These are phyloP conservation scores for Dicorynia guianensis DNA, from an alignment of 306 rosid genomes.

Conservation along the genomic window DNA sequence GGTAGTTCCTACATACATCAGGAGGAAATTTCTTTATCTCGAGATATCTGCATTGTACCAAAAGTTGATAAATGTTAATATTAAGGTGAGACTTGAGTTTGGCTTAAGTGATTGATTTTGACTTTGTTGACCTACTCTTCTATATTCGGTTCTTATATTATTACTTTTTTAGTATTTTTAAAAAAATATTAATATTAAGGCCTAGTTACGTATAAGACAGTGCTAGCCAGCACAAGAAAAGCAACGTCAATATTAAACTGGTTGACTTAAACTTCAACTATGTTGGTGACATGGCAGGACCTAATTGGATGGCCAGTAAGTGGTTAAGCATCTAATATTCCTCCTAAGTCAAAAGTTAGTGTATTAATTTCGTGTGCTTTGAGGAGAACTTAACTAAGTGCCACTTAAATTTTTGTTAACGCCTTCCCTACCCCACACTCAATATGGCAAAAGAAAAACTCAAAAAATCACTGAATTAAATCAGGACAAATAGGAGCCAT, in stretches of 20 bases:
- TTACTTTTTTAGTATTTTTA: too few species aligned
- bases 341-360: conserved; percentile 56
- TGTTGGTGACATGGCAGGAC: conserved; percentile 42
- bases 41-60: too few species aligned
- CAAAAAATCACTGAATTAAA: conserved; percentile 42
- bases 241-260: conserved; percentile 46
- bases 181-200: too few species aligned
- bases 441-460: conserved; percentile 48
- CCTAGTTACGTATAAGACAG: conserved; percentile 36
- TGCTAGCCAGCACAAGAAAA: conserved; percentile 25
- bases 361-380: conserved; percentile 51
- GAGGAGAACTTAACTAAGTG: conserved; percentile 48
- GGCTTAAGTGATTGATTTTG: too few species aligned
- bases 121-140: too few species aligned
- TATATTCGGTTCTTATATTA: too few species aligned
- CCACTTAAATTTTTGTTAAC: conserved; percentile 69
- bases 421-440: conserved; percentile 53
- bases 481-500: conserved; percentile 52
- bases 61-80: too few species aligned
- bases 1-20: too few species aligned
- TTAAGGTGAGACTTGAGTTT: too few species aligned
- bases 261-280: conserved; percentile 64
- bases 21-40: too few species aligned
- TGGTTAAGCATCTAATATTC: conserved; percentile 62
- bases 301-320: conserved; percentile 49